Conservation (phyloP, 2,329 filamentous ascomycete species). For the Endoconidiophora laricicola region DNA sequence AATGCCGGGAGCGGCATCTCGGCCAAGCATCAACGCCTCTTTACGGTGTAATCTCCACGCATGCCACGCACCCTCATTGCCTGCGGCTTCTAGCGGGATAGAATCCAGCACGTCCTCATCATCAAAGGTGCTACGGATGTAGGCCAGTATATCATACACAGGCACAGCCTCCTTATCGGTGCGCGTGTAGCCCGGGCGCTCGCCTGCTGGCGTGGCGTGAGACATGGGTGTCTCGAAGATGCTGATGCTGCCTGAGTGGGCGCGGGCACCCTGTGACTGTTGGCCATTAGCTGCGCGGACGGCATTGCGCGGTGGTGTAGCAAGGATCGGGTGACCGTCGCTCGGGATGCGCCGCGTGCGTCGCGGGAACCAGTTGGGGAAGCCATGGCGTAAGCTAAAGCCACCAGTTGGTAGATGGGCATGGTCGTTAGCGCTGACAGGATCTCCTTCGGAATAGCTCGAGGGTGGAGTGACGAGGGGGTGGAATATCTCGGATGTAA, state of each 20-base stretch:
- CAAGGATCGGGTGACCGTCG: slow-evolving; percentile 15
- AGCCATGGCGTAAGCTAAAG: slow-evolving; percentile 80
- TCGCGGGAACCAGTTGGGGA: slow-evolving; percentile 74
- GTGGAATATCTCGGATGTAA: slow-evolving; percentile 88
- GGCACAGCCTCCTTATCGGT: slow-evolving; percentile 30
- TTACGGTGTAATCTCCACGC: slow-evolving; percentile 66
- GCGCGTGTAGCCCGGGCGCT: slow-evolving; percentile 24
- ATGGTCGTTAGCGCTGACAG: slow-evolving; percentile 68
- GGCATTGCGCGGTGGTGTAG: slow-evolving; percentile 11
- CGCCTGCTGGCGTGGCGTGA: slow-evolving; percentile 13
- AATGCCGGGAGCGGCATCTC: not conserved
- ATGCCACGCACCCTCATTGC: slow-evolving; percentile 84
- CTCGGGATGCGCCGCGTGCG: slow-evolving; percentile 26
- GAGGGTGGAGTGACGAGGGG: slow-evolving; percentile 81
- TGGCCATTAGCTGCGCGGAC: slow-evolving; percentile 4
- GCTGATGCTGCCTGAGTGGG: slow-evolving; percentile 6
- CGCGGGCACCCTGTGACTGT: not conserved
- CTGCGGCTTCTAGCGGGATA: slow-evolving; percentile 64
- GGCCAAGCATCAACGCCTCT: slow-evolving; percentile 23
- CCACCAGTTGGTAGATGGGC: slow-evolving; percentile 74
- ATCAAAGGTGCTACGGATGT: slow-evolving; percentile 70
- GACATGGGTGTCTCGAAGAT: slow-evolving; percentile 11
- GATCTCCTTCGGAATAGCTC: slow-evolving; percentile 63
- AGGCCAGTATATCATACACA: slow-evolving; percentile 55
- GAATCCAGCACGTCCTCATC: slow-evolving; percentile 61